A percentile compares a stretch with the other conserved stretches of the same genome.
Conservation (phyloP, 805 yeast genomes). For the Candida odintsovae region DNA sequence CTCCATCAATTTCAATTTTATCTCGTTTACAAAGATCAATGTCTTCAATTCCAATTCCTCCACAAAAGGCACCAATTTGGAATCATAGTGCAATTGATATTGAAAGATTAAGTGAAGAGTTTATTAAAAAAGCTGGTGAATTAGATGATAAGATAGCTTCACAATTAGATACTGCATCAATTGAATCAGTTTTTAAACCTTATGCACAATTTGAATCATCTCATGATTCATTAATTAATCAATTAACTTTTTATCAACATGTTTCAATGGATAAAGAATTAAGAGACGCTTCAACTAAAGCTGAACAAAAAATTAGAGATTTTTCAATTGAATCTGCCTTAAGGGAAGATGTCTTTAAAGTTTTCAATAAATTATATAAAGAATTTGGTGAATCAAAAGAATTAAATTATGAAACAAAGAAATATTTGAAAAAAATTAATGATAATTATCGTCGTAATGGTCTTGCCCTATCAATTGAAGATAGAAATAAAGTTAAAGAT, state of each 20-base stretch:
- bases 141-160: constrained; percentile 52
- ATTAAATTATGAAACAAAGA: constrained; percentile 48
- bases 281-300: constrained; percentile 64
- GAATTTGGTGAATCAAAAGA: constrained; percentile 25
- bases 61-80: constrained; percentile 46
- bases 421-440: constrained; percentile 52
- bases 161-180: constrained; percentile 38
- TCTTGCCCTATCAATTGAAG: constrained; percentile 49
- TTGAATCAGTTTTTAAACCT: constrained; percentile 52
- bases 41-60: constrained; percentile 11
- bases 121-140: constrained; percentile 37
- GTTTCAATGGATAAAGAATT: constrained; percentile 60
- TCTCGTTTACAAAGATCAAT: constrained; percentile 5
- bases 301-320: constrained; percentile 52
- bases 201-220: constrained; percentile 46
- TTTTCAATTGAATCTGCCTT: constrained; percentile 57
- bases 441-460: constrained; percentile 63
- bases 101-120: constrained; percentile 33
- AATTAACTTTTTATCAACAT: constrained; percentile 63
- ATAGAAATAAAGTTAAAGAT: constrained; percentile 50
- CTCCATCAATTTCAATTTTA: not conserved
- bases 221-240: constrained; percentile 39
- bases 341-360: constrained; percentile 61
- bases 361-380: constrained; percentile 48
- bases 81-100: constrained; percentile 48